Conservation (phyloP, 805 yeast species). For the Myxozyma monticola region DNA sequence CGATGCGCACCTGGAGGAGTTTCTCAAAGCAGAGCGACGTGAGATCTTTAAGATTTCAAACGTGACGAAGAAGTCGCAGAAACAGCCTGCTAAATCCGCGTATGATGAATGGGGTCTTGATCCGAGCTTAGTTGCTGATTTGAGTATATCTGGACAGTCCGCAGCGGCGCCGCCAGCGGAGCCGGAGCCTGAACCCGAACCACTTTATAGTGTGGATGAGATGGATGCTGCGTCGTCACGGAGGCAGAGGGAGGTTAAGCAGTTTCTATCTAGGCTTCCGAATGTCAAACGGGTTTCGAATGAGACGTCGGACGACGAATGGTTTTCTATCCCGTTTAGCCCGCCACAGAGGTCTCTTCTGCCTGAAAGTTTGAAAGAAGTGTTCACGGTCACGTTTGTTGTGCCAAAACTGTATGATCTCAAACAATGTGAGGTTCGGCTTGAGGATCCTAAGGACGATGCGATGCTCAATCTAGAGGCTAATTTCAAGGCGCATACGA, state of each 20-base stretch:
- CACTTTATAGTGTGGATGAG: slow-evolving; percentile 10
- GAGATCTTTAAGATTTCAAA: slow-evolving; percentile 63
- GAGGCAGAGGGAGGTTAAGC: slow-evolving; percentile 26
- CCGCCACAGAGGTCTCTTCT: not conserved
- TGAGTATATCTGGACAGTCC: too few species aligned
- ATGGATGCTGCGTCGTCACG: slow-evolving; percentile 10
- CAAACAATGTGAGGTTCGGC: slow-evolving; percentile 21
- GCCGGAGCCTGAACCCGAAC: not conserved
- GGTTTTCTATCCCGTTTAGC: slow-evolving; percentile 19
- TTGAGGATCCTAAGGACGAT: slow-evolving; percentile 8
- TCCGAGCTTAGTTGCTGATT: not conserved
- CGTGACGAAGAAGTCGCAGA: not conserved
- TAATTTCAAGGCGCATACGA: slow-evolving; percentile 22
- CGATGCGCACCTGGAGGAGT: slow-evolving; percentile 58
- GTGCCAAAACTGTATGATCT: slow-evolving; percentile 30
- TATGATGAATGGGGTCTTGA: slow-evolving; percentile 24
- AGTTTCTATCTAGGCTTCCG: slow-evolving; percentile 20
- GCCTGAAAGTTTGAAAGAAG: slow-evolving; percentile 3
- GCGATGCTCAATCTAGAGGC: slow-evolving; percentile 13
- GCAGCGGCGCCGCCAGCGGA: not conserved
- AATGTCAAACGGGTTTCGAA: slow-evolving; percentile 6
- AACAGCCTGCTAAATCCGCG: slow-evolving; percentile 4
- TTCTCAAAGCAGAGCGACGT: slow-evolving; percentile 59
- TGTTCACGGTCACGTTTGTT: slow-evolving; percentile 6
- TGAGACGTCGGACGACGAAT: slow-evolving; percentile 1